Evolutionary conservation across 371 early-diverging fungal species (phyloP), one percentile per base, ranked within the genome.

Genomic region (Entomophthora muscae): DNA sequence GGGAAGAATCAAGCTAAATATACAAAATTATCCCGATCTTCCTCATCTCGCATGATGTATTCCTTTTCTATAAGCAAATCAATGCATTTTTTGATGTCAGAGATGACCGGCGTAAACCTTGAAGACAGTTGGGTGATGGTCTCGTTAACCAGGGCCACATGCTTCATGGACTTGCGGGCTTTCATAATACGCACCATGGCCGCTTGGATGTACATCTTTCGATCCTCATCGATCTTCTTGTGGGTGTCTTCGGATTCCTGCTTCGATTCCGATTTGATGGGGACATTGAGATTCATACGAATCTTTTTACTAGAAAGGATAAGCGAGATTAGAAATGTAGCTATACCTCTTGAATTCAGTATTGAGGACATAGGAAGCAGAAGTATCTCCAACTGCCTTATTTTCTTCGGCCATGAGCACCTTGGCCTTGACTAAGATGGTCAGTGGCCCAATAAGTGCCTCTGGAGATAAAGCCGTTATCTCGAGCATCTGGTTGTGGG

Each of bases 111-210:
- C 70, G 89, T 88, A 77, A 96, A 98, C 61, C 94, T 80, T 51
- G 89, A 80, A 69, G 86, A 82, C 27, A 93, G 77, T 67, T 94
- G 93, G 17, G 79, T 76, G 53, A 96, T 88, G 7, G 92, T 90
- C 67, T 96, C 97, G 56, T 84, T 80, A 63, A 98, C 82, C 21
- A 98, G 78, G 24, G 80, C 77, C 7, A 82, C 79, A 72, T 95
- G 91, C 68, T 88, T 87, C 80, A 95, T 77, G 55, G 80, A 80
- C 73, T 93, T 92, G 53, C 95, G 87, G 2, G 96, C 90, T 81
- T 98, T 98, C 97, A 91, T 91, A 65, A 92, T 85, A 21, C 93
- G 86, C 51, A 97, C 98, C 77, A 98, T 93, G 2, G 97, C 95
- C 10, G 95, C 96, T 84, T 96, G 93, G 74, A 96, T 93, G 57